Evolutionary conservation across 179 eudicot species (phyloP), one percentile per base, ranked within the genome.

Genomic region (Beta lomatogona): DNA sequence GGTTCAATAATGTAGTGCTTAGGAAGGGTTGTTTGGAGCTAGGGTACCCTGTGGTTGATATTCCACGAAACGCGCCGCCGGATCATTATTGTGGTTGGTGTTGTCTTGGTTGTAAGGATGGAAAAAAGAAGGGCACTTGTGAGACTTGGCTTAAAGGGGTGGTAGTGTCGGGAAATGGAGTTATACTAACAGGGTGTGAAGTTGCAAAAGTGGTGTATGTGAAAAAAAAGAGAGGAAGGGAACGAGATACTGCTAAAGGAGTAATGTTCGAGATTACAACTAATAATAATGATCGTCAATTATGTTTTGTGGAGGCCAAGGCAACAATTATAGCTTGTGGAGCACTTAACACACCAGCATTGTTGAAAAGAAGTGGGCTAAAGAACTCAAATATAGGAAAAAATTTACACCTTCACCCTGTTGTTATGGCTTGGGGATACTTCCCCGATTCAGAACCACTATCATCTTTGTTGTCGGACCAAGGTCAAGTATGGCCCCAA

Each of bases 21-120:
- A 82, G 92, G 77, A 87, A 82, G 77, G 95, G 95, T 74, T 92
- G 95, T 64, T 44, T 85, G 1, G 88, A 90, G 54, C 80, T 92
- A 44, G 93, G 93, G 19, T 88, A 90, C 80, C 87, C 88, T 9
- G 80, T 89, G 4, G 67, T 65, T 0, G 80, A 74, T 14, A 86
- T 93, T 13, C 92, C 97, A 0, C 77, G 93, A 45, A 93, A 93
- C 55, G 74, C 97, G 1, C 77, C 89, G 0, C 18, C 82, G 0
- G 89, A 93, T 81, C 97, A 93, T 46, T 87, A 89, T 67, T 93
- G 97, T 64, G 97, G 97, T 9, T 92, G 97, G 97, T 93, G 97
- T 60, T 80, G 90, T 79, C 79, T 90, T 21, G 97, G 97, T 9
- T 93, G 97, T 80, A 92, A 87, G 71, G 94, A 92, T 19, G 97